Evolutionary conservation across 495 filamentous ascomycete genomes (phyloP), one percentile per base, ranked within the genome.

Genomic region (Penicillium cataractarum): DNA sequence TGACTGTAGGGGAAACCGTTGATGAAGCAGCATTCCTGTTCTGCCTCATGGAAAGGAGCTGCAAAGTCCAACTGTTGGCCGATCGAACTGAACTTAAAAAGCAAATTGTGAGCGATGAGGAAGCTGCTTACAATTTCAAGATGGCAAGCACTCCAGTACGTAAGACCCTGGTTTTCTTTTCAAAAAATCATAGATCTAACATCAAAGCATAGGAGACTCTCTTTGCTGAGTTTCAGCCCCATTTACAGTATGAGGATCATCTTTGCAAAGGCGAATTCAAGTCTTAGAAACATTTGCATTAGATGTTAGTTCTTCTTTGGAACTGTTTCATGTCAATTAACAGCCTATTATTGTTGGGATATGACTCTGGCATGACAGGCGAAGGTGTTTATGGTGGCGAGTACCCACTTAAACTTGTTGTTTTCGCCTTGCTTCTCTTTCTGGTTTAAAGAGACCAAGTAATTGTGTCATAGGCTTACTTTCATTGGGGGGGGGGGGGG

Each of bases 21-120:
- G 84, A 86, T 70, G 84, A 85, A 65, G 83, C 83, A 3, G 82
- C 77, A 10, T 86, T 75, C 59, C 62, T 82, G n/a, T 86, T 86
- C 61, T 76, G 74, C 3, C 57, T 80, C n/a, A 60, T 86, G 37
- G 83, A 85, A 62, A 75, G 79, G 17, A 77, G 75, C 26, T 86
- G 84, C 70, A 71, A 71, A 15, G 79, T 80, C 19, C 81, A 86
- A 65, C 61, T 86, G 9, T 66, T 74, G 33, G 79, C 78, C 40
- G 82, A 86, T 60, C 78, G 79, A 2, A 39, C 55, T 9, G 55
- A 24, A 4, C 50, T 76, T 21, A 57, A 69, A 40, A 83, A 77
- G 67, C 55, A 70, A 22, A 55, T 82, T 29, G 75, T 84, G 55
- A 73, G 66, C 55, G 78, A 85, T 64, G 80, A 83, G 51, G 82